Evolutionary conservation across 73 alveolate species (phyloP), one percentile per base, ranked within the genome.

Genomic region (Symbiodinium pilosum): DNA sequence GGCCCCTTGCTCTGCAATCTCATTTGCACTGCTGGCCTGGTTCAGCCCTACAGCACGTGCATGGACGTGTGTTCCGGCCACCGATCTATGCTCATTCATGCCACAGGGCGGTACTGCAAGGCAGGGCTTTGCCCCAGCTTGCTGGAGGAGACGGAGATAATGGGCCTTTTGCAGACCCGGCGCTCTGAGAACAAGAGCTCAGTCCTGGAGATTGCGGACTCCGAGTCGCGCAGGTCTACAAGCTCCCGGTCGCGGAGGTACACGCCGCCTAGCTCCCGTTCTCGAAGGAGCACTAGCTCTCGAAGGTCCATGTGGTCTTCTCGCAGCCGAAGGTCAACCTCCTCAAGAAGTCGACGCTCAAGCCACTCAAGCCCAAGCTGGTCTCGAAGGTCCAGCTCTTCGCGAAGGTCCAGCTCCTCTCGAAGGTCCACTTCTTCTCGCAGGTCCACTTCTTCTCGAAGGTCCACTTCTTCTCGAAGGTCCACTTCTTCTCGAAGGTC

Each of bases 1-100:
- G 77, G 77, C 77, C 77, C 77, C 11, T 36, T 64, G 77, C 77
- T 64, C 11, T 64, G 77, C 77, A 64, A 64, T 36, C 77, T 64
- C 38, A 64, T 64, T 36, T 64, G 77, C 77, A 64, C 77, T 7
- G 77, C 77, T 7, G 36, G 32, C 38, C 32, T 64, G 38, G 28
- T 64, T 2, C 77, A 64, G 77, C 38, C 21, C 32, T 64, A 36
- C 38, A 64, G 36, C 40, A 28, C 1, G 77, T 64, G 77, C 77
- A 64, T 64, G 77, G 38, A 64, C 38, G 77, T 64, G 3, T 64
- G 77, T 36, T 21, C 77, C 38, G 77, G 77, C 36, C 77, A 64
- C 77, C 77, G 77, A 18, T 64, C 77, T 36, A 64, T 64, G 77
- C 77, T 64, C 36, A 64, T 64, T 36, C 77, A 64, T 14, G 77